Base-by-base conservation (phyloP, 2,329 filamentous ascomycete genomes). In the Dactylellina haptotyla region DNA sequence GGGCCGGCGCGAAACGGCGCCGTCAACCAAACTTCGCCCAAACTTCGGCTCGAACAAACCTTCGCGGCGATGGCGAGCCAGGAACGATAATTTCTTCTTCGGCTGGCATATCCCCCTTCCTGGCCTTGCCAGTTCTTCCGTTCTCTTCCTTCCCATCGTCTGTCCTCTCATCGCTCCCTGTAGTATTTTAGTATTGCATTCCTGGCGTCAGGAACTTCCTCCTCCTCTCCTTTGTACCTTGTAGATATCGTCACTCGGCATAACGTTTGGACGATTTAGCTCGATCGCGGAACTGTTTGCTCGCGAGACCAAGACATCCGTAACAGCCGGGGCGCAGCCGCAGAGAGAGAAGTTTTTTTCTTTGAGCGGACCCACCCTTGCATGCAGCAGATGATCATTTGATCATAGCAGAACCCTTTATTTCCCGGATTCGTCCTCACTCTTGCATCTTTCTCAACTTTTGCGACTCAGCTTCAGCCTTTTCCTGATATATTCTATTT, bases 61-160 rank as follows among this genome's bases (percentile, higher is more conserved):
- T 43, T 25, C 32, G 26, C 37, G 43, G 59, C 32, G 23, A 41
- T 23, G 0, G 16, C 25, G 10, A 4, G 8, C 50, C 32, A 18
- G 48, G 25, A 51, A 30, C 45, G 45, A 53, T 34, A 53, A 26
- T 43, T 25, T 39, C 32, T 34, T 25, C 26, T 26, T 53, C 56
- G 39, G n/a, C n/a, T n/a, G n/a, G n/a, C n/a, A n/a, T n/a, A 28
- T 62, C 26, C 46, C 23, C 34, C 26, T 39, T 57, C 37, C 63
- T 59, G 12, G 34, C 16, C 56, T 32, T 50, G 46, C 45, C 53
- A 28, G 12, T 9, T 28, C 16, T 32, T 58, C 63, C n/a, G n/a
- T n/a, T 58, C 61, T 28, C 59, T 74, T 66, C 71, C 66, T 75
- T 75, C 74, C 28, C n/a, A n/a, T 23, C 30, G 16, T 62, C 64